Evolutionary conservation across 2,329 filamentous ascomycete species (phyloP).

Genomic region (Cryphonectria japonica): DNA sequence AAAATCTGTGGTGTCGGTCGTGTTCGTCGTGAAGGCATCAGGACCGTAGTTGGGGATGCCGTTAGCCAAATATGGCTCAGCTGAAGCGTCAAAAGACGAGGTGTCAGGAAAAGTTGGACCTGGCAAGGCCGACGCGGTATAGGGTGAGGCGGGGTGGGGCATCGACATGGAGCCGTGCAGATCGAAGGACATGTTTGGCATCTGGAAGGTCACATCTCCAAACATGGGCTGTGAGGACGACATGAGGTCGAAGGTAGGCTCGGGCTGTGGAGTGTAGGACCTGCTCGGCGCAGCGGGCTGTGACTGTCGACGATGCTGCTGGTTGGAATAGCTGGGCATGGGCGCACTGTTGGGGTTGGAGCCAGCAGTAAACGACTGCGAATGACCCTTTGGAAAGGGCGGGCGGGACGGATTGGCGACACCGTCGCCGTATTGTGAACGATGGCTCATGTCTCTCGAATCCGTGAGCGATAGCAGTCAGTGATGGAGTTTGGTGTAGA

Average conservation of each 20-base stretch:
- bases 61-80: slow-evolving; percentile 21
- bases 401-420: slow-evolving; percentile 28
- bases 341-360: slow-evolving; percentile 30
- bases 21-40: slow-evolving; percentile 7
- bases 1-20: slow-evolving; percentile 20
- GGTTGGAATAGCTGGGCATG: slow-evolving; percentile 26
- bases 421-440: slow-evolving; percentile 27
- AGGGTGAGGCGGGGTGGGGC: slow-evolving; percentile 17
- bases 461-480: neutral
- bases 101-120: slow-evolving; percentile 17
- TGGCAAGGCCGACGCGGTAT: slow-evolving; percentile 11
- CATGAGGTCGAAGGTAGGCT: slow-evolving; percentile 30
- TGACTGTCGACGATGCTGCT: slow-evolving; percentile 26
- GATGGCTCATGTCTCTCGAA: slow-evolving; percentile 26
- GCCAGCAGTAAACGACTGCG: slow-evolving; percentile 29
- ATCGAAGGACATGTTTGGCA: slow-evolving; percentile 25
- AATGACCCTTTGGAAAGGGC: slow-evolving; percentile 23
- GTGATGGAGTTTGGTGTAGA: slow-evolving; percentile 6
- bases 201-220: slow-evolving; percentile 25
- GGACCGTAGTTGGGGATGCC: slow-evolving; percentile 20
- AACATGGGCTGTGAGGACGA: slow-evolving; percentile 27
- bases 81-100: slow-evolving; percentile 19
- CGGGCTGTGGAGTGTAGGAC: slow-evolving; percentile 26
- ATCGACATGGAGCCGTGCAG: slow-evolving; percentile 22
- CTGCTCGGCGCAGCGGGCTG: slow-evolving; percentile 25